Evolutionary conservation across 306 rosid species (phyloP), one percentile per base, ranked within the genome.

Genomic region (Hippophae gyantsensis): DNA sequence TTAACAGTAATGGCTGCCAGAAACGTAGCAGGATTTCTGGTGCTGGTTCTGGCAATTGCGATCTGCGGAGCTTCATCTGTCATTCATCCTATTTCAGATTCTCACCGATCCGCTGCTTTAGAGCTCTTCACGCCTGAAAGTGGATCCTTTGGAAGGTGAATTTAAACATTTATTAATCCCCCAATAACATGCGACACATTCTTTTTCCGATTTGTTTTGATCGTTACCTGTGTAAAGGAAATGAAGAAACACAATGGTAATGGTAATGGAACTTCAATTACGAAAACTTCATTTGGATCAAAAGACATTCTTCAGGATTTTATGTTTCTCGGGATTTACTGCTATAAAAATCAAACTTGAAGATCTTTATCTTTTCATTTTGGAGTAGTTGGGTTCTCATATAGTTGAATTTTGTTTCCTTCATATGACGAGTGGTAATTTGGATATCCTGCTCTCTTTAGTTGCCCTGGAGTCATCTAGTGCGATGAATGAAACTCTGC

Each of bases 51-150:
- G 68, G 72, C 79, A 52, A 13, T 80, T 74, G 51, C 86, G 71
- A 73, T 76, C 76, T 80, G 79, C 66, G 73, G 57, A 61, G 85
- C 95, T 54, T 84, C 83, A 0, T 64, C 65, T 48, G 63, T 72
- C 48, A 70, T 70, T 49, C 79, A 73, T 54, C 88, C 95, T 65
- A 83, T 92, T 86, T 78, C 93, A 3, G 82, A 85, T 61, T 80
- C 93, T 54, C 99, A 85, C 67, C 86, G 86, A 80, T 75, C 89
- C 48, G 88, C 93, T 14, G 96, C 93, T 45, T 42, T 79, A 13
- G 71, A 84, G 48, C 81, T 88, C 68, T 85, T 92, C 82, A 32
- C 74, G 7, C 71, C 86, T 26, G 3, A 54, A 50, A 60, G 80
- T 62, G 85, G 83, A 58, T 77, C 79, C 2, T 88, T 70, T 50